Conservation (phyloP, 2,329 filamentous ascomycete genomes). For the Fusarium poae region DNA sequence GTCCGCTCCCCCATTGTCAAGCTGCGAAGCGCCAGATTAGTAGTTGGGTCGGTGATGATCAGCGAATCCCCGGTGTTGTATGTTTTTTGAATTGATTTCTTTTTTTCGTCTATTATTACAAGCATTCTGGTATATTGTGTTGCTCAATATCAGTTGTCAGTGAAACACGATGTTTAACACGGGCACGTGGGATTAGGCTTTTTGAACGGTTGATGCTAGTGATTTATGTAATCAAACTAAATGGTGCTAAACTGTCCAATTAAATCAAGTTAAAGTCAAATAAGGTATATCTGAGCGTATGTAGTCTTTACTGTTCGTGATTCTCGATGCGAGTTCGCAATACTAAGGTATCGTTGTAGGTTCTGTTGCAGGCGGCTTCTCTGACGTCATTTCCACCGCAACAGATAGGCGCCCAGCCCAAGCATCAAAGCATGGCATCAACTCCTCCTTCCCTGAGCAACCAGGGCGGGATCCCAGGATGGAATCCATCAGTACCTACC, state of each 20-base stretch:
- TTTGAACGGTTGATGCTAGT: neutral
- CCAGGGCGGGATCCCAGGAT: neutral
- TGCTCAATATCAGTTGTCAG: neutral
- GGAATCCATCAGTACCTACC: neutral
- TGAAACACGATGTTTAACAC: neutral
- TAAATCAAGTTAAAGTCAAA: neutral
- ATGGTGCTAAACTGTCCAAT: neutral
- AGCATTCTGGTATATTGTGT: neutral
- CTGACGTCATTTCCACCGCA: conserved; percentile 27
- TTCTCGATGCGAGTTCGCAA: neutral
- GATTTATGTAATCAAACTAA: neutral
- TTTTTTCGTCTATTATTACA: neutral
- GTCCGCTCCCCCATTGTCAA: conserved; percentile 23
- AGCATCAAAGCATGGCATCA: conserved; percentile 14
- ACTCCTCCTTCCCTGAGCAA: conserved; percentile 1
- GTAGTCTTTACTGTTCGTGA: neutral
- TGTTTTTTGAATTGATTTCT: conserved; percentile 2
- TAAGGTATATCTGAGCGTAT: neutral
- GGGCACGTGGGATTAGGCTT: neutral
- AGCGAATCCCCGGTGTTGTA: conserved; percentile 33
- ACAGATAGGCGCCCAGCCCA: conserved; percentile 6
- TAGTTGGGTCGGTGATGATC: conserved; percentile 29
- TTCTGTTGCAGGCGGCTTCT: neutral
- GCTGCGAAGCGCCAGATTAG: conserved; percentile 26
- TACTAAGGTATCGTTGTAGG: neutral